phyloP scores from a whole-genome alignment of 2,329 filamentous ascomycete genomes.

The Rhytidhysteron rufulum region DNA sequence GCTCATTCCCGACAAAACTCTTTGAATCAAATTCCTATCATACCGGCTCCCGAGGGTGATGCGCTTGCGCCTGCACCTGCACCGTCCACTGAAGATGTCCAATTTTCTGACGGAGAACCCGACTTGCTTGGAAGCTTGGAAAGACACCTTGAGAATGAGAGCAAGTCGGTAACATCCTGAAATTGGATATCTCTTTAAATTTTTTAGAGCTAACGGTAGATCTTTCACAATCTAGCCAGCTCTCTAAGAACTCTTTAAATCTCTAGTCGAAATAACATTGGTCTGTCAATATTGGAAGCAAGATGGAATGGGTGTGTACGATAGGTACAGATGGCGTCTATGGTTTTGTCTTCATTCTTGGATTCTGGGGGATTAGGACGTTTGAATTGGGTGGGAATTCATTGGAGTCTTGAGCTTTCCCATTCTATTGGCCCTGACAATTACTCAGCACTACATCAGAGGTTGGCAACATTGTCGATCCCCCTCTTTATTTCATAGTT shows the following conservation, averaged over 20 bases:
- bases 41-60: constrained; percentile 8
- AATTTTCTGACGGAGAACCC: constrained; percentile 35
- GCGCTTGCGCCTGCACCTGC: constrained; percentile 3
- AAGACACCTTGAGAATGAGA: constrained; percentile 38
- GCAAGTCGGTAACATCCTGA: constrained; percentile 14
- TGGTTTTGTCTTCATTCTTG: constrained; percentile 2
- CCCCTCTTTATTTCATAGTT: too few relatives aligned
- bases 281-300: background rate
- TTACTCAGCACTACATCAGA: too few relatives aligned
- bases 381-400: too few relatives aligned
- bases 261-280: background rate
- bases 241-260: background rate
- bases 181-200: too few relatives aligned
- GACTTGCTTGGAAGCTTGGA: constrained; percentile 49
- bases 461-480: too few relatives aligned
- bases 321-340: background rate
- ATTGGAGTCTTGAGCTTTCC: too few relatives aligned
- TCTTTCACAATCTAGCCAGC: background rate
- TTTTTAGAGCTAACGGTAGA: too few relatives aligned
- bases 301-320: background rate
- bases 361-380: too few relatives aligned
- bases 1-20: constrained; percentile 39
- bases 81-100: constrained; percentile 11
- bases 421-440: too few relatives aligned
- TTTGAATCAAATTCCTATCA: constrained; percentile 20